Evolutionary conservation across 208 protist genomes (phyloP).

Genomic region (Leishmania mexicana): DNA sequence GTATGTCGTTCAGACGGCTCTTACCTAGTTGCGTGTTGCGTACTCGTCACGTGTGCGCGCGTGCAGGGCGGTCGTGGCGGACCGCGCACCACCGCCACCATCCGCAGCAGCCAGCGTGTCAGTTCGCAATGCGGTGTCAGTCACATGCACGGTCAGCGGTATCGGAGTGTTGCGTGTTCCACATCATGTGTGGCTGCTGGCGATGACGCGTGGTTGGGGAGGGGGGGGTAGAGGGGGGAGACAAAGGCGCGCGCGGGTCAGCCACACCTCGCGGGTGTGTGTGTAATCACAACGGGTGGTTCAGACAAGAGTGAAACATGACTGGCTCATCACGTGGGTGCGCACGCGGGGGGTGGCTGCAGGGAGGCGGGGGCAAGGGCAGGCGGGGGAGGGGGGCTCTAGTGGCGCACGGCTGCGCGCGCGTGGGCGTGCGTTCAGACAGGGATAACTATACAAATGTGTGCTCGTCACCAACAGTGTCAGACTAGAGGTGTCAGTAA

Average conservation of each 20-base stretch:
- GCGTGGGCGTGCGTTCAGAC: slow-evolving; percentile 14
- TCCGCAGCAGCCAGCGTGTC: slow-evolving; percentile 12
- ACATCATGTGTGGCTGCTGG: slow-evolving; percentile 29
- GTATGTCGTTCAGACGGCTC: slow-evolving; percentile 38
- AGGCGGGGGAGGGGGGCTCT: not conserved
- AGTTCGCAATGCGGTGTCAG: slow-evolving; percentile 26
- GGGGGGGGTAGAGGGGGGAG: not conserved
- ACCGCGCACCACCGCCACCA: not conserved
- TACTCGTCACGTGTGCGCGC: slow-evolving; percentile 28
- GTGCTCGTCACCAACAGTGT: slow-evolving; percentile 38
- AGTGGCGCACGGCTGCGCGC: not conserved
- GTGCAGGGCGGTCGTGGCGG: not conserved
- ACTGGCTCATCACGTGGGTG: slow-evolving; percentile 9
- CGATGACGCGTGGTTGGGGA: not conserved
- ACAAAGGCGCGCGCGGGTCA: not conserved
- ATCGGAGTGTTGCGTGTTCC: slow-evolving; percentile 39
- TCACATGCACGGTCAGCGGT: slow-evolving; percentile 35
- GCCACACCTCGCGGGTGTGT: slow-evolving; percentile 11
- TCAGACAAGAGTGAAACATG: slow-evolving; percentile 20
- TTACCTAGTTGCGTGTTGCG: slow-evolving; percentile 29
- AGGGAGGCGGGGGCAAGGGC: too few species aligned
- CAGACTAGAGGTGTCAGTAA: slow-evolving; percentile 45
- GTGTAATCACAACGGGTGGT: slow-evolving; percentile 6
- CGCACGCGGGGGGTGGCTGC: not conserved
- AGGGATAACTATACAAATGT: slow-evolving; percentile 46